Evolutionary conservation across 2,329 filamentous ascomycete species (phyloP), one percentile per base, ranked within the genome.

Genomic region (Epichloe coenophiala): DNA sequence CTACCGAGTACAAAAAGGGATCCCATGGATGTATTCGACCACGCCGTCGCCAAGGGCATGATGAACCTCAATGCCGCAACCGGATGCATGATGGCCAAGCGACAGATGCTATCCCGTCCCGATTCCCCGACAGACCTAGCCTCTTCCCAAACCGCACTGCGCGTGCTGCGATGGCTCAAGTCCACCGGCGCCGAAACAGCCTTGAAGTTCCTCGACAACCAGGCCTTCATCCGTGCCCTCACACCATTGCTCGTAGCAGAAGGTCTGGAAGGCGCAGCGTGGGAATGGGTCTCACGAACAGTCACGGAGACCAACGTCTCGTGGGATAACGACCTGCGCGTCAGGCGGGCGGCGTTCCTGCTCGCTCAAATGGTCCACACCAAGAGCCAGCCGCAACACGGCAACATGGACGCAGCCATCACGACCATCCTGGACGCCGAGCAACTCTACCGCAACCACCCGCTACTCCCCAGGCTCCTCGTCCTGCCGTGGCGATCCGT

Each of bases 21-120:
- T 42, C 75, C 74, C 3, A 74, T 77, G 66, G 68, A 74, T 39
- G 69, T 80, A 4, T 81, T 81, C 53, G 71, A 78, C 54, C 68
- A 71, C 51, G 78, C 77, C 17, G 76, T 77, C 2, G 69, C 74
- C 12, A 71, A 68, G 58, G 76, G 76, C 38, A 68, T 81, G 56
- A 79, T 81, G 77, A 80, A 70, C 4, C 59, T 71, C 1, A 65
- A 67, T 39, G 70, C 74, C 1, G 78, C 78, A 0, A 71, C 71
- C 1, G 78, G 78, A 12, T 79, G 76, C 52, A 65, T 81, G 48
- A 62, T 70, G 33, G 69, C 72, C 15, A 72, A 78, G 56, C 63
- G 64, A 36, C 66, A 69, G 39, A 67, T 71, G 19, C 64, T 75
- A 58, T 40, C 56, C 58, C 53, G 9, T 11, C 23, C 42, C 15